Percentiles rank a stretch among this genome's conserved stretches.
phyloP scores from a whole-genome alignment of 1,284 basidiomycete species.

The Melampsora larici-populina region DNA sequence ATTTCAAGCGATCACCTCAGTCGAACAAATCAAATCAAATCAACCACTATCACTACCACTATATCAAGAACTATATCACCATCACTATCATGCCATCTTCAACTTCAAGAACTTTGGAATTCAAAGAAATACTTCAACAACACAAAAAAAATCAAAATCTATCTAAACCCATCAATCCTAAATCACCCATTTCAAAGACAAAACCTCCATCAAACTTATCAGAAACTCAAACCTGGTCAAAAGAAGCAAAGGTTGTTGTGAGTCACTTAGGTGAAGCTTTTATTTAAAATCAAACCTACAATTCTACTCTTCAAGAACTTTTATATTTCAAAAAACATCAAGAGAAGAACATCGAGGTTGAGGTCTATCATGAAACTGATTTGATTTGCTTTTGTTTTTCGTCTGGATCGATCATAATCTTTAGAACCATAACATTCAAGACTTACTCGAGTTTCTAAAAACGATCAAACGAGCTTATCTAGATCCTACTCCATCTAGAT shows the following conservation, averaged over 20 bases:
- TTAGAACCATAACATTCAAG: conserved; percentile 33
- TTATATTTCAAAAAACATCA: not conserved
- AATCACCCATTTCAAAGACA: not conserved
- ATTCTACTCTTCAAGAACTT: not conserved
- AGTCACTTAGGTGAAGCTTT: conserved; percentile 16
- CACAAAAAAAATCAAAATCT: not conserved
- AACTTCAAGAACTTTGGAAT: conserved; percentile 2
- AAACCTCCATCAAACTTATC: not conserved
- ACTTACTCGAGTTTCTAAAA: conserved; percentile 23
- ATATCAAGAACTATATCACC: no score
- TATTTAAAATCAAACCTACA: not conserved
- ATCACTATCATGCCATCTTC: not conserved
- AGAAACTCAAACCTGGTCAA: not conserved
- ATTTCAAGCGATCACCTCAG: no score
- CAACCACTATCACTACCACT: no score
- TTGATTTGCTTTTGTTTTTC: not conserved
- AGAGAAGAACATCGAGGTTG: not conserved
- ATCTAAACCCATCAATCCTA: not conserved
- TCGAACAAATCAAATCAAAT: no score
- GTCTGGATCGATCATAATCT: not conserved
- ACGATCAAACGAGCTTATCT: conserved; percentile 29
- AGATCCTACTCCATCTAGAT: conserved; percentile 21
- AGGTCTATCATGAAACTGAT: not conserved
- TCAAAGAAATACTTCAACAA: not conserved
- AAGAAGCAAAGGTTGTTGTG: conserved; percentile 31